phyloP scores from a whole-genome alignment of 768 basidiomycete species.

The Astraeus odoratus region DNA sequence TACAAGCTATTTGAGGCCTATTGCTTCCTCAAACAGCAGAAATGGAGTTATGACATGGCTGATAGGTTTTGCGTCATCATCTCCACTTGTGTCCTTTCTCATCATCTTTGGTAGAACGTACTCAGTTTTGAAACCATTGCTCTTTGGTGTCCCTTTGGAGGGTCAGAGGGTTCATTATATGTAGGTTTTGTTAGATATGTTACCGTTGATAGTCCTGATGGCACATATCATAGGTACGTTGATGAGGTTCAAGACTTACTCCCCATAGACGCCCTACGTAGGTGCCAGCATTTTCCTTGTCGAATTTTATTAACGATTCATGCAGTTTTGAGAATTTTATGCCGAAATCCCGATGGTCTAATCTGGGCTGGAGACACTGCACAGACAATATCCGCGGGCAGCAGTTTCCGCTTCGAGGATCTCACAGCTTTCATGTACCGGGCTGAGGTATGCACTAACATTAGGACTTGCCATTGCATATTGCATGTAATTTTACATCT shows the following conservation, averaged over 20 bases:
- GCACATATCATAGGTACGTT: constrained; percentile 39
- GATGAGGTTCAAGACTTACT: constrained; percentile 66
- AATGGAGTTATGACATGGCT: constrained; percentile 43
- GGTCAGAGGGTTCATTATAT: constrained; percentile 45
- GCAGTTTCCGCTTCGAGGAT: constrained; percentile 60
- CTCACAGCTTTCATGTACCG: constrained; percentile 55
- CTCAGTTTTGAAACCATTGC: constrained; percentile 32
- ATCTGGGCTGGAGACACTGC: constrained; percentile 75
- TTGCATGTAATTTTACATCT: not conserved
- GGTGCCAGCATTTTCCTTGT: no score
- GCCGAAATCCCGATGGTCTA: constrained; percentile 52
- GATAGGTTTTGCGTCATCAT: constrained; percentile 38
- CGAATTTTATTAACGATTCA: not conserved
- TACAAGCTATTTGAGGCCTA: constrained; percentile 51
- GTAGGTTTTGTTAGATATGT: constrained; percentile 25
- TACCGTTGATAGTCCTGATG: not conserved
- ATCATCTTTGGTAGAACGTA: constrained; percentile 36
- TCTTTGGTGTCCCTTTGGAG: not conserved
- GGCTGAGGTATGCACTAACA: constrained; percentile 37
- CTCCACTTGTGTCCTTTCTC: not conserved
- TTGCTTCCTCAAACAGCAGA: constrained; percentile 37
- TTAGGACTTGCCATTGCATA: not conserved
- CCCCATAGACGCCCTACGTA: constrained; percentile 50
- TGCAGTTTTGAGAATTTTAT: constrained; percentile 54
- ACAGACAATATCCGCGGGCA: constrained; percentile 63